Evolutionary conservation across 2,329 filamentous ascomycete genomes (phyloP).

Genomic region (Venturia asperata): DNA sequence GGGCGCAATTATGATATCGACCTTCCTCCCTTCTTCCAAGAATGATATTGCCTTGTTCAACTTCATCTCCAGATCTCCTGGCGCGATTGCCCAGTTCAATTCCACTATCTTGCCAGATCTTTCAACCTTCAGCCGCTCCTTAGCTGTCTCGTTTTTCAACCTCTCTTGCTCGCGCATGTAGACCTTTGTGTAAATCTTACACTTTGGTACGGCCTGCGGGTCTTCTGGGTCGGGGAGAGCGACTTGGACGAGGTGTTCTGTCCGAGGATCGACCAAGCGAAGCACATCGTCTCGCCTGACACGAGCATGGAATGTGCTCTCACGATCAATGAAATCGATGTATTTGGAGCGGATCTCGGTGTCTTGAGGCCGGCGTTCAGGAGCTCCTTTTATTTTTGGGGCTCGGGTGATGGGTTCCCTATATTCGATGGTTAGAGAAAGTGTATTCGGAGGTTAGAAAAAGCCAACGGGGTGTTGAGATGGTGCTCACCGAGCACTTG

Average conservation of each 20-base stretch:
- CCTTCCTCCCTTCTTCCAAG: slow-evolving; percentile 19
- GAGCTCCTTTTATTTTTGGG: slow-evolving; percentile 9
- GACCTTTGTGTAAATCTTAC: slow-evolving; percentile 1
- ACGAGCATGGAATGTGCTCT: neutral
- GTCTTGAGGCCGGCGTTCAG: slow-evolving; percentile 6
- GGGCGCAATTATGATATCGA: slow-evolving; percentile 13
- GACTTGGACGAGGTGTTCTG: slow-evolving; percentile 17
- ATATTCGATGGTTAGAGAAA: neutral
- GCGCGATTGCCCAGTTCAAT: slow-evolving; percentile 17
- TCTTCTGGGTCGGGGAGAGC: neutral
- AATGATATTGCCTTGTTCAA: slow-evolving; percentile 11
- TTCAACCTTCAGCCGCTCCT: slow-evolving; percentile 4
- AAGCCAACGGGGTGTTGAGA: too few species aligned
- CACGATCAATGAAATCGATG: slow-evolving; percentile 15
- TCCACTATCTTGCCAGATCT: slow-evolving; percentile 13
- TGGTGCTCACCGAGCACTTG: neutral
- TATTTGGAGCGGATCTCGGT: slow-evolving; percentile 12
- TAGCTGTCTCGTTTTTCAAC: neutral
- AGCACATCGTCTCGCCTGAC: slow-evolving; percentile 12
- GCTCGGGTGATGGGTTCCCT: neutral
- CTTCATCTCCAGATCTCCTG: slow-evolving; percentile 17
- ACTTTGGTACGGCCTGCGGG: slow-evolving; percentile 1
- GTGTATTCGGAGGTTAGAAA: neutral
- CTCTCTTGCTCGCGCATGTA: neutral
- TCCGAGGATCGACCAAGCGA: slow-evolving; percentile 1